Base-by-base conservation (phyloP, 768 basidiomycete genomes). In the Mycena sanguinolenta region DNA sequence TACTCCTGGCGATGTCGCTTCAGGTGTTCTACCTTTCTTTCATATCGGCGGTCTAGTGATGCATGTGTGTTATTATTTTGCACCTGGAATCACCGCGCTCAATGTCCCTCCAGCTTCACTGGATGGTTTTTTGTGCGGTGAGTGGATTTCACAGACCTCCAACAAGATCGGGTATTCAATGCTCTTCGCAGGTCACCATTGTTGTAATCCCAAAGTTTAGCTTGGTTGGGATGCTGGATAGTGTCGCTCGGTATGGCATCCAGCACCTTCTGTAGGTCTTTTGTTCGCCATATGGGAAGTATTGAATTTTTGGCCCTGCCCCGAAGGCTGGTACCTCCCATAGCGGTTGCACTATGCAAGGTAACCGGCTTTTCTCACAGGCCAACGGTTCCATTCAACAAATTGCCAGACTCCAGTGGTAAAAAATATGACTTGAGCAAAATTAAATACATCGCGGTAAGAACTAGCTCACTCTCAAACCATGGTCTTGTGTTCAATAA, bases 201-300 rank as follows among this genome's bases (percentile, higher is more conserved):
- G 90, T 92, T 17, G 83, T 91, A 14, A 76, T 91, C 21, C 85
- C 88, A 2, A 91, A 86, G 71, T 92, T 92, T 76, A 88, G 82
- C 70, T 90, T 90, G 58, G 78, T 82, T 21, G 84, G 84, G 17
- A 88, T 91, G 82, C 83, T 92, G 23, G 81, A 86, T 46, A 90
- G 89, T 78, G 88, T 92, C 39, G 80, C 83, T 42, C 84, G 83
- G 17, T 84, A 92, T 78, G 83, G 82, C 46, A 89, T 92, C 67
- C 84, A 81, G 10, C 86, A 91, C 68, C 79, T 90, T 12, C 76
- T 84, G 54, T 54, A 21, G 8, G 30, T 54, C 28, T 9, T 28
- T 21, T 23, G 10, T 23, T 36, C 14, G 4, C 27, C 14, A 10
- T 34, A 10, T 10, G 32, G 32, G 19, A 55, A 23, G 36, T 34